These are phyloP conservation scores for Trypanosoma melophagium DNA, from an alignment of 208 protist genomes.

Conservation along the genomic window DNA sequence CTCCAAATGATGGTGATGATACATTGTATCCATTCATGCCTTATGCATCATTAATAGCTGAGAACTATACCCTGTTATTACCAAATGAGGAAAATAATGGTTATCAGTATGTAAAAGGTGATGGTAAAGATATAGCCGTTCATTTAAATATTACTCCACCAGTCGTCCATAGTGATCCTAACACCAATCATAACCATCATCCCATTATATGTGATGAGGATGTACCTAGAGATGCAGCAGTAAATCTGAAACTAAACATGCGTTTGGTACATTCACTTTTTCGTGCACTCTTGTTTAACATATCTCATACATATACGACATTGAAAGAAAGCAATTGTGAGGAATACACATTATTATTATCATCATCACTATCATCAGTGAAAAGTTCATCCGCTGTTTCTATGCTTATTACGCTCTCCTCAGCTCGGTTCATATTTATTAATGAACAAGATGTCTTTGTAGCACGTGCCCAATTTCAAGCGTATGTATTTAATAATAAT, in stretches of 20 bases:
- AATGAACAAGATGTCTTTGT: slow-evolving; percentile 21
- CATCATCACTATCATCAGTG: not conserved
- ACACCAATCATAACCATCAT: not conserved
- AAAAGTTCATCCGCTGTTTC: not conserved
- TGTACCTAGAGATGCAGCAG: not conserved
- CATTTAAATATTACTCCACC: slow-evolving; percentile 10
- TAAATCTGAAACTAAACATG: slow-evolving; percentile 15
- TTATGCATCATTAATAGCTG: slow-evolving; percentile 1
- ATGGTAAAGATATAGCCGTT: slow-evolving; percentile 1
- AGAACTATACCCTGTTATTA: slow-evolving; percentile 16
- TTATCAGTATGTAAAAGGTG: slow-evolving; percentile 20
- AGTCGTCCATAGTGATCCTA: not conserved
- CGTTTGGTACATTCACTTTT: slow-evolving; percentile 4
- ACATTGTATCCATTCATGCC: slow-evolving; percentile 7
- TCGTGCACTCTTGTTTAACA: not conserved
- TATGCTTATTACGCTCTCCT: slow-evolving; percentile 19
- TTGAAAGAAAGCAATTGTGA: too few species aligned
- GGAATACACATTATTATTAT: too few species aligned
- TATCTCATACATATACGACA: not conserved
- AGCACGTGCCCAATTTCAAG: slow-evolving; percentile 13
- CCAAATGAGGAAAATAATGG: slow-evolving; percentile 15
- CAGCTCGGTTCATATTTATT: slow-evolving; percentile 18
- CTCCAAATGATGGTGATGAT: not conserved
- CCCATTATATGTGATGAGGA: not conserved
- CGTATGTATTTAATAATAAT: slow-evolving; percentile 4